Conservation (phyloP, 1,284 basidiomycete genomes). For the Fistulina hepatica region DNA sequence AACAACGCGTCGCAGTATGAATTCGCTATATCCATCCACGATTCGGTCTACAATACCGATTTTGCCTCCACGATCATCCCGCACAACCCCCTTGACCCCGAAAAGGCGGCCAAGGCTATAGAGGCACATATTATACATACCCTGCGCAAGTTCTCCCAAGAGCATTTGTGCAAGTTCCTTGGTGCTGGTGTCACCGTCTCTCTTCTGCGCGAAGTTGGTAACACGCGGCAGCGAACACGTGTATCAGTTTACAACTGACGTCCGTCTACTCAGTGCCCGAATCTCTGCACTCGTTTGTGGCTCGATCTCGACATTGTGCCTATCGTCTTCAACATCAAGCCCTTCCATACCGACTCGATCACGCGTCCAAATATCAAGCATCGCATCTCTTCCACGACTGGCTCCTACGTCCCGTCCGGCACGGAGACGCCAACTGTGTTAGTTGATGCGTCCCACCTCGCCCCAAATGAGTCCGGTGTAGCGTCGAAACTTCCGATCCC, state of each 20-base stretch:
- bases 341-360: constrained; percentile 64
- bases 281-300: constrained; percentile 70
- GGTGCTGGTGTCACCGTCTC: constrained; percentile 42
- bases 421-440: constrained; percentile 62
- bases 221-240: too few relatives aligned
- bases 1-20: constrained; percentile 51
- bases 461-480: constrained; percentile 35
- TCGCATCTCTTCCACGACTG: constrained; percentile 64
- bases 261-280: constrained; percentile 44
- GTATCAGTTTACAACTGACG: constrained; percentile 24
- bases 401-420: constrained; percentile 63
- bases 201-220: constrained; percentile 34
- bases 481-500: constrained; percentile 55
- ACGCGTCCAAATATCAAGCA: constrained; percentile 69
- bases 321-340: constrained; percentile 74
- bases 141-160: constrained; percentile 55
- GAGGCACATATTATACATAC: constrained; percentile 49
- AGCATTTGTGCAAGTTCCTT: constrained; percentile 75
- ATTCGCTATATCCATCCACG: constrained; percentile 66
- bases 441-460: constrained; percentile 39
- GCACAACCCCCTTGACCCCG: constrained; percentile 35
- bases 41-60: constrained; percentile 73
- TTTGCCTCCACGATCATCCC: constrained; percentile 46
- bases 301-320: constrained; percentile 66
- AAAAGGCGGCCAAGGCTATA: constrained; percentile 45